Evolutionary conservation across 805 yeast species (phyloP).

Genomic region (Candida sanyiensis): DNA sequence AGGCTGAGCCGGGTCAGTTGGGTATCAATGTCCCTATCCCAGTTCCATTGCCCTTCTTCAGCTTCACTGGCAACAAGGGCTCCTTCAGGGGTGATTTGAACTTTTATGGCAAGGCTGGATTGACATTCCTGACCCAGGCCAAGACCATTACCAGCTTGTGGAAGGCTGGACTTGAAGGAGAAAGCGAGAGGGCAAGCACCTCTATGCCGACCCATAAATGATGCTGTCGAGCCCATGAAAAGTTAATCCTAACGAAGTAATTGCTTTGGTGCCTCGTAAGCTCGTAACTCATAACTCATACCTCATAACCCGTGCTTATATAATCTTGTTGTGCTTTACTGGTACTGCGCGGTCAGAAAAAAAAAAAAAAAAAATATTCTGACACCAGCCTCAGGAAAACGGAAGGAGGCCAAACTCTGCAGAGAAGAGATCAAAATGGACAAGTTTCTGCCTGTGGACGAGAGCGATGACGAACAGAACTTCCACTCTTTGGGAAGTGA

Average conservation of each 20-base stretch:
- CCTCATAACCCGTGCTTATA: too few relatives aligned
- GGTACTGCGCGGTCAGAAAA: too few relatives aligned
- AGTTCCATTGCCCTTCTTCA: constrained; percentile 76
- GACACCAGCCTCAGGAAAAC: too few relatives aligned
- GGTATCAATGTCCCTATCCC: constrained; percentile 79
- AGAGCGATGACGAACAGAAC: constrained; percentile 13
- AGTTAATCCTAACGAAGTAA: too few relatives aligned
- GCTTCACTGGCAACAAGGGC: constrained; percentile 71
- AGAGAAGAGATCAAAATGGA: constrained; percentile 22
- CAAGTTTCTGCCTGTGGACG: constrained; percentile 14
- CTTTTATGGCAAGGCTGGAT: constrained; percentile 74
- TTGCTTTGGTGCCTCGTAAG: too few relatives aligned
- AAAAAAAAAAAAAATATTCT: neutral
- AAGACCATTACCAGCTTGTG: constrained; percentile 70
- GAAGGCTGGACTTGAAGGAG: constrained; percentile 48
- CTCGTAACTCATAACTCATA: too few relatives aligned
- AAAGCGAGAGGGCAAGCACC: constrained; percentile 46
- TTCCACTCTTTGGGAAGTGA: constrained; percentile 19
- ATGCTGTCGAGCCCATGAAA: too few relatives aligned
- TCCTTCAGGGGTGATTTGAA: constrained; percentile 75
- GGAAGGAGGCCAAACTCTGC: too few relatives aligned
- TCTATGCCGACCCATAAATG: constrained; percentile 62
- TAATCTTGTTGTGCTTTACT: too few relatives aligned
- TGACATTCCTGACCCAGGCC: constrained; percentile 65
- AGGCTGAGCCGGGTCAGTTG: constrained; percentile 69